A percentile compares a stretch with the other conserved stretches of the same genome.
Evolutionary conservation across 768 basidiomycete species (phyloP).

Genomic region (Agaricus sinodeliciosus): DNA sequence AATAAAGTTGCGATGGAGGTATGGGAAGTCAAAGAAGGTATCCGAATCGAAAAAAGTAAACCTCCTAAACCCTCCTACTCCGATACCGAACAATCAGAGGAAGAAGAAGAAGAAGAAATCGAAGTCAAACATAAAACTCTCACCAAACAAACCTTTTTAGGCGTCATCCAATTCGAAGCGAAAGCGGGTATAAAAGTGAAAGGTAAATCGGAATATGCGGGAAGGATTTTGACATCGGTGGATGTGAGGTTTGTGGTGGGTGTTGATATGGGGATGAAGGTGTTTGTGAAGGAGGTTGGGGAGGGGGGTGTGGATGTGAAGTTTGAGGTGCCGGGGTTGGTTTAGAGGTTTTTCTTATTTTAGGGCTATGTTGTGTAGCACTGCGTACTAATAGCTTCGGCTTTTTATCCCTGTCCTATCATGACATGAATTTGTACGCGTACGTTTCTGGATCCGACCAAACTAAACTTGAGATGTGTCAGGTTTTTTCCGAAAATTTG

Average conservation of each 20-base stretch:
- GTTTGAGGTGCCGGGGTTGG: constrained; percentile 13
- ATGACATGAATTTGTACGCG: too few relatives aligned
- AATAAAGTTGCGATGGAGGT: constrained; percentile 60
- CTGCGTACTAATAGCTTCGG: not conserved
- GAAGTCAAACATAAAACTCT: constrained; percentile 60
- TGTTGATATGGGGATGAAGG: constrained; percentile 29
- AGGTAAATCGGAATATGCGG: constrained; percentile 31
- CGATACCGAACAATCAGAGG: constrained; percentile 43
- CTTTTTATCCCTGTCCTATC: not conserved
- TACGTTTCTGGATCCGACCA: too few relatives aligned
- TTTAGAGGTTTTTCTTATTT: not conserved
- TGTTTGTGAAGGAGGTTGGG: constrained; percentile 33
- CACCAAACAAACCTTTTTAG: constrained; percentile 47
- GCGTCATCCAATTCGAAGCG: constrained; percentile 34
- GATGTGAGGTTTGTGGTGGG: constrained; percentile 37
- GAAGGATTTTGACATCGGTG: constrained; percentile 44
- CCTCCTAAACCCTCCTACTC: constrained; percentile 37
- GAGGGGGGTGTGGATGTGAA: constrained; percentile 15
- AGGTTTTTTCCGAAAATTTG: too few relatives aligned
- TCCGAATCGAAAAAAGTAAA: constrained; percentile 54
- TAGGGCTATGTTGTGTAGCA: not conserved
- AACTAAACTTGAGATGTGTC: too few relatives aligned
- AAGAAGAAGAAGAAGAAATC: constrained; percentile 49
- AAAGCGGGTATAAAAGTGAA: constrained; percentile 33
- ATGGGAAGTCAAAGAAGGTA: constrained; percentile 69